Evolutionary conservation across 1,284 basidiomycete species (phyloP).

Genomic region (Moesziomyces sp.): DNA sequence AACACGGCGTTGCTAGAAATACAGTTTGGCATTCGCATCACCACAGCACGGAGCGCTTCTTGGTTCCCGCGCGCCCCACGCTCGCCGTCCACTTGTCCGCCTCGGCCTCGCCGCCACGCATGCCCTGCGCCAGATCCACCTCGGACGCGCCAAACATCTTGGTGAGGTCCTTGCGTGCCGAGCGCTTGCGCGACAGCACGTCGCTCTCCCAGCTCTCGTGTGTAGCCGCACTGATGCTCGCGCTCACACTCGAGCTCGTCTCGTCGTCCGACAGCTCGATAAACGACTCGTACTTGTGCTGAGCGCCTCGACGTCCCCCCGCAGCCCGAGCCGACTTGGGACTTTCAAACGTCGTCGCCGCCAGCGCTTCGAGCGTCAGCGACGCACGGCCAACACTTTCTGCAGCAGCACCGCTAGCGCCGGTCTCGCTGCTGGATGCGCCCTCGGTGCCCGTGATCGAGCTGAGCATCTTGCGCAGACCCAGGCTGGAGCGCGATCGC

Average conservation of each 20-base stretch:
- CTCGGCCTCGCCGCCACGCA: no score
- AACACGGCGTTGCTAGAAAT: background rate
- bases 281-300: conserved; percentile 12
- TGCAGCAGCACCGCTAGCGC: background rate
- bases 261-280: conserved; percentile 30
- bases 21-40: background rate
- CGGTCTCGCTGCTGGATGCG: background rate
- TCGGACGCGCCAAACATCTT: conserved; percentile 37
- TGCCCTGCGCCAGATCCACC: conserved; percentile 14
- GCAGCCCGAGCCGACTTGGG: conserved; percentile 1
- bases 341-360: conserved; percentile 22
- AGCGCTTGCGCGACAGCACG: background rate
- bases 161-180: conserved; percentile 30
- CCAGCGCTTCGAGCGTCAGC: conserved; percentile 19
- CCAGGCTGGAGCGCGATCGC: conserved; percentile 19
- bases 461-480: conserved; percentile 25
- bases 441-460: conserved; percentile 10
- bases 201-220: conserved; percentile 1
- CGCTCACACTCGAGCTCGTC: background rate
- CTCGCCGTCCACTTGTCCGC: conserved; percentile 14
- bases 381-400: background rate
- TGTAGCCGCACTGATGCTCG: no score
- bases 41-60: conserved; percentile 2
- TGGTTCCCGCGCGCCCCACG: conserved; percentile 4
- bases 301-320: background rate